Percentiles rank a stretch among this genome's conserved stretches.
Conservation (phyloP, 352 stramenopile species). For the Pythium utonaiense region DNA sequence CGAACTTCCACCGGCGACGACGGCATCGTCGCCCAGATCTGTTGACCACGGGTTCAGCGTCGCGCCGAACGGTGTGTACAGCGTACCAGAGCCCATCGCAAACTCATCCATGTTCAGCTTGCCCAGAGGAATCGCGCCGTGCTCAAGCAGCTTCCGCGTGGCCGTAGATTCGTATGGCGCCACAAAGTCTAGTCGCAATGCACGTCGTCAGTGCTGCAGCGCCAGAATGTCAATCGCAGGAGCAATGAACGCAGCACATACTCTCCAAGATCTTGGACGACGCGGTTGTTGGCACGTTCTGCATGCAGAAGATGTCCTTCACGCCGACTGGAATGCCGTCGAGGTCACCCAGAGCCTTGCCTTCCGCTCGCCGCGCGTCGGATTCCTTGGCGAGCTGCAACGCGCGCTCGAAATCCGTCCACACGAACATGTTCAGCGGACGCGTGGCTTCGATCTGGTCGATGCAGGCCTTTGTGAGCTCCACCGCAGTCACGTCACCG, state of each 20-base stretch:
- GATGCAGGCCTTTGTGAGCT: slow-evolving; percentile 70
- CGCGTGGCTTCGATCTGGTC: slow-evolving; percentile 67
- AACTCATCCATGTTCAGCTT: slow-evolving; percentile 99
- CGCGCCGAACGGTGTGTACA: slow-evolving; percentile 86
- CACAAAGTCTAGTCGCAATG: slow-evolving; percentile 56
- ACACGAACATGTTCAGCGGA: slow-evolving; percentile 80
- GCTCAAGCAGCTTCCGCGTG: slow-evolving; percentile 79
- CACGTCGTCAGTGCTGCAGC: too few relatives aligned
- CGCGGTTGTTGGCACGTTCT: slow-evolving; percentile 84
- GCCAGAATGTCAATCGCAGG: background rate
- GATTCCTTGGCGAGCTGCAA: slow-evolving; percentile 72
- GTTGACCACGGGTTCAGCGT: slow-evolving; percentile 89
- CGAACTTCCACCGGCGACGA: slow-evolving; percentile 92
- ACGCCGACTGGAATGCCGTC: slow-evolving; percentile 95
- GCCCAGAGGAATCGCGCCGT: slow-evolving; percentile 92
- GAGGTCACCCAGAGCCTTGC: slow-evolving; percentile 51
- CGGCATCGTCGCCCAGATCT: slow-evolving; percentile 41
- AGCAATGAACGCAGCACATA: slow-evolving; percentile 9
- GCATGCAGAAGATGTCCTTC: slow-evolving; percentile 96
- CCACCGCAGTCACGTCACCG: slow-evolving; percentile 47
- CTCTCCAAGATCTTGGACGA: slow-evolving; percentile 87
- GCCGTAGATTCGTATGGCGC: slow-evolving; percentile 88
- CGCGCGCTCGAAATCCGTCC: slow-evolving; percentile 62
- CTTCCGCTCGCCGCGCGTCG: slow-evolving; percentile 56
- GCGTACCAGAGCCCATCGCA: slow-evolving; percentile 95